Conservation (phyloP, 2,329 filamentous ascomycete species). For the Aspergillus fumigatiaffinis region DNA sequence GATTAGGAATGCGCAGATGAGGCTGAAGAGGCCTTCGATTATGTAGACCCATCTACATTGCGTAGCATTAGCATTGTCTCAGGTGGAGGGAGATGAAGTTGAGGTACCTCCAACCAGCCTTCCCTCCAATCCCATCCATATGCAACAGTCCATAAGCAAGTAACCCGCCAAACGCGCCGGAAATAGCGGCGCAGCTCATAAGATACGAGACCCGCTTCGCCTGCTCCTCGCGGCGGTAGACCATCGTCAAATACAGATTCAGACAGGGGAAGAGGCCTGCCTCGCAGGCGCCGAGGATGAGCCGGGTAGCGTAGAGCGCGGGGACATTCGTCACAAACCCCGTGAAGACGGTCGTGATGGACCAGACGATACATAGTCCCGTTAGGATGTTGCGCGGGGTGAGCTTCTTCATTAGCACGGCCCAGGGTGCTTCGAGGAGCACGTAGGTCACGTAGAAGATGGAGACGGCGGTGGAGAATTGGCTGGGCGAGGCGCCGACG, state of each 20-base stretch:
- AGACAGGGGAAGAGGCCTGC: conserved; percentile 39
- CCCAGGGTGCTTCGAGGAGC: conserved; percentile 46
- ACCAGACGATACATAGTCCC: conserved; percentile 44
- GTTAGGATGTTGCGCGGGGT: conserved; percentile 42
- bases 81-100: too few relatives aligned
- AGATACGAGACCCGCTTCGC: conserved; percentile 41
- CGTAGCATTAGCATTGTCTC: too few relatives aligned
- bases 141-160: conserved; percentile 37
- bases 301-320: conserved; percentile 38
- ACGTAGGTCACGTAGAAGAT: conserved; percentile 54
- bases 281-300: conserved; percentile 38
- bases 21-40: conserved; percentile 47
- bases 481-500: conserved; percentile 37
- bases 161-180: conserved; percentile 39
- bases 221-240: conserved; percentile 40
- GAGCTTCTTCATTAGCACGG: conserved; percentile 47
- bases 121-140: conserved; percentile 46
- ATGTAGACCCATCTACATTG: conserved; percentile 44
- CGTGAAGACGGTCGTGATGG: conserved; percentile 46
- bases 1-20: conserved; percentile 41
- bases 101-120: conserved; percentile 46
- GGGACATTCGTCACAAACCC: conserved; percentile 45
- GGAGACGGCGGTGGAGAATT: conserved; percentile 48
- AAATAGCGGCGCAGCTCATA: conserved; percentile 38
- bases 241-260: conserved; percentile 40